Conservation (phyloP, 140 eudicot genomes). For the Senecio squalidus region DNA sequence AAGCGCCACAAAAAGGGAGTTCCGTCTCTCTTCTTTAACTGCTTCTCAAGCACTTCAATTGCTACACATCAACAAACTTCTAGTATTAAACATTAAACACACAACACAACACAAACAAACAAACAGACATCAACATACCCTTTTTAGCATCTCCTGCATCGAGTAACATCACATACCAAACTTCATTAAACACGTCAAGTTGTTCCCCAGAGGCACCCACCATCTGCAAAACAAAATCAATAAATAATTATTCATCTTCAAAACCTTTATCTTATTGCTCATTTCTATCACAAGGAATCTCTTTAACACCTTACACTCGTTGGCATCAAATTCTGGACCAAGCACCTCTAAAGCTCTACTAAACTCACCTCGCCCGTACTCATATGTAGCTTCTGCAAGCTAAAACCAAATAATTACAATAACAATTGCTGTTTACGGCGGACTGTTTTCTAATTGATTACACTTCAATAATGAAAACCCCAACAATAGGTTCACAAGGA, state of each 20-base stretch:
- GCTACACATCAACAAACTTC: constrained; percentile 38
- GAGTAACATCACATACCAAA: constrained; percentile 60
- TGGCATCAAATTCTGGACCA: constrained; percentile 69
- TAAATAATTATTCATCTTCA: background rate
- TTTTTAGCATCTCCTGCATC: constrained; percentile 52
- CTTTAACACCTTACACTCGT: constrained; percentile 55
- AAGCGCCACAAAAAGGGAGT: constrained; percentile 82
- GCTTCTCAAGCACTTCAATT: constrained; percentile 54
- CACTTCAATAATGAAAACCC: background rate
- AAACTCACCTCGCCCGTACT: constrained; percentile 70
- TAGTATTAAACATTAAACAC: background rate
- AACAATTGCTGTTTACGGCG: background rate
- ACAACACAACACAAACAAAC: background rate
- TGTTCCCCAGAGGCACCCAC: constrained; percentile 98
- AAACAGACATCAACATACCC: constrained; percentile 32
- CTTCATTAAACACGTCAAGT: constrained; percentile 81
- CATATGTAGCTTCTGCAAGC: constrained; percentile 84
- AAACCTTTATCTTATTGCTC: background rate
- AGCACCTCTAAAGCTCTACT: constrained; percentile 59
- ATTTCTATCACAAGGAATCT: background rate
- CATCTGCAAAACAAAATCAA: constrained; percentile 34
- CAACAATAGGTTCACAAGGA: background rate
- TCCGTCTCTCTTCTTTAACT: constrained; percentile 66
- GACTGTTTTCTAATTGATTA: background rate
- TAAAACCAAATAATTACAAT: constrained; percentile 20